These are phyloP conservation scores for Jatropha podagrica DNA, from an alignment of 441 rosid genomes.

Conservation along the genomic window DNA sequence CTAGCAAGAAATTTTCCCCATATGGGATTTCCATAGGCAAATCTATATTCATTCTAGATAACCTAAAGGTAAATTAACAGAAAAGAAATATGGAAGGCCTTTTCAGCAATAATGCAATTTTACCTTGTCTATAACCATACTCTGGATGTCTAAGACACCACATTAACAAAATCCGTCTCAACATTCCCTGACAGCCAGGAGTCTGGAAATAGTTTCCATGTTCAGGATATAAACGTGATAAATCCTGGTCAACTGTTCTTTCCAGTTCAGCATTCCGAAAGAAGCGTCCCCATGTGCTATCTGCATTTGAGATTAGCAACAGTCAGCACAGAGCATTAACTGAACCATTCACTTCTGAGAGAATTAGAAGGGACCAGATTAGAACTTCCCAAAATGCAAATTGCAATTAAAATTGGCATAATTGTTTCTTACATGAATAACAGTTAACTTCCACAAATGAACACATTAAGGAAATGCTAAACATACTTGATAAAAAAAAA, in stretches of 20 bases:
- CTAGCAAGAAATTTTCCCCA: not conserved
- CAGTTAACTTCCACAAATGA: not conserved
- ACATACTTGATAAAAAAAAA: not conserved
- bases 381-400: not conserved
- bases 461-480: conserved; percentile 1
- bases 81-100: not conserved
- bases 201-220: conserved; percentile 93
- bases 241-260: conserved; percentile 89
- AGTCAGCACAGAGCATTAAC: conserved; percentile 1
- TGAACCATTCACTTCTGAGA: not conserved
- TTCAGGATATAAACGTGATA: conserved; percentile 86
- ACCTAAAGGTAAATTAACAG: not conserved
- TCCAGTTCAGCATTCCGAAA: conserved; percentile 91
- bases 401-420: not conserved
- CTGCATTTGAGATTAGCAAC: conserved; percentile 38
- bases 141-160: conserved; percentile 96
- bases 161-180: conserved; percentile 75
- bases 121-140: conserved; percentile 91
- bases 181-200: conserved; percentile 89
- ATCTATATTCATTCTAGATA: not conserved
- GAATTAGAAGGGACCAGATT: not conserved
- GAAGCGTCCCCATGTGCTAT: conserved; percentile 95
- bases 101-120: conserved; percentile 3
- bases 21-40: not conserved
- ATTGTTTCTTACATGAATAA: not conserved